phyloP scores from a whole-genome alignment of 306 rosid species.

The Quercus variabilis region DNA sequence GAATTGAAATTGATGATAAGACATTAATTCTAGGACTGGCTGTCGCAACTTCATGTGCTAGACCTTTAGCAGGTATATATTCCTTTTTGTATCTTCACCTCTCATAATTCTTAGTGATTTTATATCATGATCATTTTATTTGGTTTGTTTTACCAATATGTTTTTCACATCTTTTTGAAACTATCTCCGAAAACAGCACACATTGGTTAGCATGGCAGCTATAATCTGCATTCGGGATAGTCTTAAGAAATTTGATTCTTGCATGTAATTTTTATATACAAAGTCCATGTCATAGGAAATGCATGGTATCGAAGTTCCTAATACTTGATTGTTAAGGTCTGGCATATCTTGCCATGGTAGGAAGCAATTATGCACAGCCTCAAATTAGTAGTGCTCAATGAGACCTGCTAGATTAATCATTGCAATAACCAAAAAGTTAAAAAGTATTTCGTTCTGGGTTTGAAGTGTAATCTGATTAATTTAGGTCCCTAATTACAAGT shows the following conservation, averaged over 20 bases:
- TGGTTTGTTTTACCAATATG: not conserved
- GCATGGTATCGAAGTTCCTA: not conserved
- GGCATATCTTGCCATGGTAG: not conserved
- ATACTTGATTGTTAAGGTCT: not conserved
- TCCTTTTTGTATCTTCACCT: constrained; percentile 5
- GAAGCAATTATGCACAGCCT: not conserved
- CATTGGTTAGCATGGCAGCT: not conserved
- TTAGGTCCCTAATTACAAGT: not conserved
- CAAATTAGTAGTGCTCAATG: not conserved
- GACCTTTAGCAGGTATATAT: constrained; percentile 68
- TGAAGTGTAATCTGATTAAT: not conserved
- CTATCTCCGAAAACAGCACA: not conserved
- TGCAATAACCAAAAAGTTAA: not conserved
- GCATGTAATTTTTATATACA: not conserved
- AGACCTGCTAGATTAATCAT: not conserved
- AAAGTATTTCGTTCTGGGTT: not conserved
- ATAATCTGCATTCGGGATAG: not conserved
- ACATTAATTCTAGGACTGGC: constrained; percentile 87
- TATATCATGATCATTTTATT: not conserved
- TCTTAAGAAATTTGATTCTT: not conserved
- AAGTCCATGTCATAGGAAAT: not conserved
- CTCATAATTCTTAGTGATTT: not conserved
- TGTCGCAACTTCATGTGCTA: constrained; percentile 81
- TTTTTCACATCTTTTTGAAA: not conserved
- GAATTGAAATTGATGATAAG: constrained; percentile 77